Conservation (phyloP, 192 early-diverging fungal genomes). For the Haplosporangium gracile region DNA sequence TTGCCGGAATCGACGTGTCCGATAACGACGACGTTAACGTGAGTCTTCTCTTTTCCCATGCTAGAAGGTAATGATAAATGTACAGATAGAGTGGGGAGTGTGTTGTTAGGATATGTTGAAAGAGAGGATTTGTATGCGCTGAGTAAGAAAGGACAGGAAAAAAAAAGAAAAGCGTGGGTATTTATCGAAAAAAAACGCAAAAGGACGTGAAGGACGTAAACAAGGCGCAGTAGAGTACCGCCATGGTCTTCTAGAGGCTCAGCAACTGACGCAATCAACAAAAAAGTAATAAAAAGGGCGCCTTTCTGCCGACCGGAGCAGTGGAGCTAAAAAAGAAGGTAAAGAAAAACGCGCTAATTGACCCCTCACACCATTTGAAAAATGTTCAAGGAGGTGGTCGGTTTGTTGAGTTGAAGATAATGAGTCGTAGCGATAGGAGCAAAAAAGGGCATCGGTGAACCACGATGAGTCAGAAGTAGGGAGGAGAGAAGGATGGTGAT, state of each 20-base stretch:
- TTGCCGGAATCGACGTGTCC: conserved; percentile 98
- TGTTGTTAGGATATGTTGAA: conserved; percentile 68
- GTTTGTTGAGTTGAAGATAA: too few relatives aligned
- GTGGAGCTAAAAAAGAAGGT: neutral
- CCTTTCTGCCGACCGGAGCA: neutral
- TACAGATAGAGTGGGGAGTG: conserved; percentile 85
- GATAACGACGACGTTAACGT: conserved; percentile 96
- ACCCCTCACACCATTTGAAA: neutral
- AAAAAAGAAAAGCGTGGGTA: conserved; percentile 12
- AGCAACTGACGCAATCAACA: neutral
- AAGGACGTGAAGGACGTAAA: neutral
- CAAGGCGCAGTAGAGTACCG: conserved; percentile 3
- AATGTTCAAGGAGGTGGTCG: neutral
- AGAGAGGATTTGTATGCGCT: neutral
- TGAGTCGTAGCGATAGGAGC: neutral
- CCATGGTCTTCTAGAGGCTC: neutral
- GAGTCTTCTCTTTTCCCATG: conserved; percentile 86
- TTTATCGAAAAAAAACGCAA: neutral
- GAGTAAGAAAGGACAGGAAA: neutral
- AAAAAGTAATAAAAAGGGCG: neutral
- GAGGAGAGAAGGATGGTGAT: neutral
- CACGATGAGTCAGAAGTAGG: neutral
- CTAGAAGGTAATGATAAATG: conserved; percentile 74
- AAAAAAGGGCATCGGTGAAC: neutral
- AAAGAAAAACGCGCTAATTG: neutral